phyloP scores from a whole-genome alignment of 148 eudicot genomes.

The Drosera capensis region DNA sequence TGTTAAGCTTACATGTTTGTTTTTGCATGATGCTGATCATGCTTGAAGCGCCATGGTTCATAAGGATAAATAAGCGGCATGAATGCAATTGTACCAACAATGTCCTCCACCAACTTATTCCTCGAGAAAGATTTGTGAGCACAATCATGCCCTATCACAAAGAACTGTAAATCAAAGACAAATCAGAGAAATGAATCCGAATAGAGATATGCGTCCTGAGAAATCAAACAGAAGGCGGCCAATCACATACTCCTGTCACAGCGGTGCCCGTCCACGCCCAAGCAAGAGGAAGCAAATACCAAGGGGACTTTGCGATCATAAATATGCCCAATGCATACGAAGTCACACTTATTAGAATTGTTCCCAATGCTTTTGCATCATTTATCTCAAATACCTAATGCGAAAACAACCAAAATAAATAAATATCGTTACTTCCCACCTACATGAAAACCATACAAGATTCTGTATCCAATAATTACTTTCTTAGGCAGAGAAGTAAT shows the following conservation, averaged over 20 bases:
- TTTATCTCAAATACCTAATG: conserved; percentile 85
- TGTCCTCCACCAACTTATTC: conserved; percentile 88
- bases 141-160: conserved; percentile 95
- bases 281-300: conserved; percentile 93
- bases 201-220: conserved; percentile 1
- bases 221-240: conserved; percentile 4
- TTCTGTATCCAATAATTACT: conserved; percentile 17
- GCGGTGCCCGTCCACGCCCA: conserved; percentile 99
- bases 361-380: conserved; percentile 74
- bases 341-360: conserved; percentile 54
- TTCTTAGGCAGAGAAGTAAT: conserved; percentile 57
- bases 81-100: conserved; percentile 82
- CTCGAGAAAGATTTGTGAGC: conserved; percentile 93
- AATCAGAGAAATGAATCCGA: conserved; percentile 6
- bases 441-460: background rate
- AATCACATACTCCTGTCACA: conserved; percentile 79
- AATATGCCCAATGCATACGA: conserved; percentile 79
- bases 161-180: conserved; percentile 39
- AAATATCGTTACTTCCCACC: background rate
- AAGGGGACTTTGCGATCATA: conserved; percentile 76
- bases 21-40: conserved; percentile 89
- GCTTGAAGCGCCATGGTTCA: conserved; percentile 99
- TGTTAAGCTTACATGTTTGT: conserved; percentile 61
- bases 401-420: conserved; percentile 2
- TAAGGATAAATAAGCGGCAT: conserved; percentile 90